Evolutionary conservation across 257 asterid genomes (phyloP).

Genomic region (Mentha longifolia): DNA sequence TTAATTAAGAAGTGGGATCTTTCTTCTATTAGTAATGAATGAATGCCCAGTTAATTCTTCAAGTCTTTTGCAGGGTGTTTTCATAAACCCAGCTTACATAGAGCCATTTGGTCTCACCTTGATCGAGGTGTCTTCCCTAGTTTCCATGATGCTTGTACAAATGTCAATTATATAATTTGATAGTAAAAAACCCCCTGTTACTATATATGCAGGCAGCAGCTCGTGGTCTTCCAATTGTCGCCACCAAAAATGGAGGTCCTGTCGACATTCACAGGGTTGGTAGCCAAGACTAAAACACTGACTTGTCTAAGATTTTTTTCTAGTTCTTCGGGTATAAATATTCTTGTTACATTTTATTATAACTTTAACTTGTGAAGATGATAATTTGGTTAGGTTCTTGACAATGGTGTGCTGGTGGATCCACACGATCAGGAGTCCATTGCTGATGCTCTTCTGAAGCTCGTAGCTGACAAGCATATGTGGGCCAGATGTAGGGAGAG

Average conservation of each 20-base stretch:
- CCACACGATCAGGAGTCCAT: conserved; percentile 74
- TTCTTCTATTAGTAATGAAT: conserved; percentile 18
- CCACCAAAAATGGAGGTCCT: conserved; percentile 88
- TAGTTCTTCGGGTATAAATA: not conserved
- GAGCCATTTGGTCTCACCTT: conserved; percentile 91
- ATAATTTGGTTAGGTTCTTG: conserved; percentile 54
- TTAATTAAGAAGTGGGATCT: not conserved
- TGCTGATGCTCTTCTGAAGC: conserved; percentile 71
- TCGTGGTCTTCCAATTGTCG: conserved; percentile 83
- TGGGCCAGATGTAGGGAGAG: conserved; percentile 69
- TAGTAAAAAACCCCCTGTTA: conserved; percentile 23
- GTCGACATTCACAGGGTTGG: conserved; percentile 83
- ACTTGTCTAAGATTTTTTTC: not conserved
- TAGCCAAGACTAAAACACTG: conserved; percentile 7
- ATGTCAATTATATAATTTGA: not conserved
- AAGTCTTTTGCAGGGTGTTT: conserved; percentile 64
- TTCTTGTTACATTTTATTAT: not conserved
- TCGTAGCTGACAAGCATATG: conserved; percentile 72
- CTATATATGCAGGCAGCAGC: conserved; percentile 68
- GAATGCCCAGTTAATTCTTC: conserved; percentile 27
- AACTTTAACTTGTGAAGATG: conserved; percentile 3
- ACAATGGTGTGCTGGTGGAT: conserved; percentile 70
- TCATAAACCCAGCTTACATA: conserved; percentile 83
- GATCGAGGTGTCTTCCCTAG: conserved; percentile 57
- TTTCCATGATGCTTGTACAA: not conserved